Evolutionary conservation across 257 asterid species (phyloP), one percentile per base, ranked within the genome.

Genomic region (Plantago major): DNA sequence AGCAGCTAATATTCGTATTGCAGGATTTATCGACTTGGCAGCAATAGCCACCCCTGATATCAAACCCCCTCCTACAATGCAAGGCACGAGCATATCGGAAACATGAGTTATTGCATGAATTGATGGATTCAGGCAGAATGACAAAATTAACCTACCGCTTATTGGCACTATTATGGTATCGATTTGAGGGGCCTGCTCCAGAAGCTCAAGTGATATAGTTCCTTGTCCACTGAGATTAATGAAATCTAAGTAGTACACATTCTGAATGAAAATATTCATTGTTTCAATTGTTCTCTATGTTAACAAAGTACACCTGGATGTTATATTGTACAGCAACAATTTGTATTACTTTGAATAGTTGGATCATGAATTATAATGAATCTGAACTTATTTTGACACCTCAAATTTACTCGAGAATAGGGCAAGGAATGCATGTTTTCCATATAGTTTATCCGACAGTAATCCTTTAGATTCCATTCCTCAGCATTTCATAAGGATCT

Each of bases 41-140:
- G 98, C 96, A 64, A 91, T 62, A 19, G 96, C 87, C 73, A 88
- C 90, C 54, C 98, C 98, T 19, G 98, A 88, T 71, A 91, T 91
- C 73, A 91, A 73, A 42, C 98, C 95, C 55, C 98, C 98, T 18
- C 98, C 98, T 91, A 63, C 64, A 67, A 3, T 57, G 56, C 54
- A 46, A 42, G 19, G 26, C 2, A 52, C 43, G 67, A 11, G 28
- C 17, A n/a, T 11, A 65, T 60, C 44, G 42, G 49, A 67, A 28
- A 14, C n/a, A 55, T 48, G 18, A 46, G 16, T 9, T 49, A 61
- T 53, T 19, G 54, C n/a, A 12, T 42, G 65, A n/a, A 14, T n/a
- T 10, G 49, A 71, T 59, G 60, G 63, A 22, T n/a, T 9, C 33
- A 44, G 14, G 43, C 4, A 43, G 61, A 62, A 33, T 50, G 16